A percentile compares a stretch with the other conserved stretches of the same genome.
These are phyloP conservation scores for Talaromyces sp. DNA, from an alignment of 2,329 filamentous ascomycete species.

Conservation along the genomic window DNA sequence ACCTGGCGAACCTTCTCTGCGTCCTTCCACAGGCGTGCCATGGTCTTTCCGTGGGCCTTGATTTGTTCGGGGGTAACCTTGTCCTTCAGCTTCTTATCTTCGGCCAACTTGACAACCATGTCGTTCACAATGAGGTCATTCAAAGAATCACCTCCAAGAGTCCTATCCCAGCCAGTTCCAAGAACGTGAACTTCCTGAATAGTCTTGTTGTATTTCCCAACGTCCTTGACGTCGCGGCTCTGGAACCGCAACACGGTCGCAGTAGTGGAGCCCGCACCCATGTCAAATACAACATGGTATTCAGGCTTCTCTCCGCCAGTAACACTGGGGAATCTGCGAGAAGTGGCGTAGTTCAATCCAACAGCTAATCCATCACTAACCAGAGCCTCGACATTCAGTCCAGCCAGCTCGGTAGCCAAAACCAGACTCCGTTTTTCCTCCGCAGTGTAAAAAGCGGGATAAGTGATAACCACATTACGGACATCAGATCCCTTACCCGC, in stretches of 20 bases:
- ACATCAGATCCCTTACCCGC: constrained; percentile 75
- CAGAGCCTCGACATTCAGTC: constrained; percentile 79
- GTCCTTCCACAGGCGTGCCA: constrained; percentile 91
- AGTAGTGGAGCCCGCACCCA: constrained; percentile 93
- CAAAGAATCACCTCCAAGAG: constrained; percentile 84
- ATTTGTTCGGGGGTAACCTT: constrained; percentile 49
- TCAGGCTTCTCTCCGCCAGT: constrained; percentile 84
- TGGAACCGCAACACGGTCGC: constrained; percentile 90
- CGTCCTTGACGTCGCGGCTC: constrained; percentile 83
- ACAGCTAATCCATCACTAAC: constrained; percentile 91
- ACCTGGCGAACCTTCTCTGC: constrained; percentile 85
- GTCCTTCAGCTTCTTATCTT: constrained; percentile 59
- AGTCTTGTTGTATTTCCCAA: constrained; percentile 93
- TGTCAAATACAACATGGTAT: constrained; percentile 92
- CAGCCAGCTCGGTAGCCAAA: constrained; percentile 82
- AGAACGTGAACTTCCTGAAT: constrained; percentile 91
- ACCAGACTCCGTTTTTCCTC: constrained; percentile 88
- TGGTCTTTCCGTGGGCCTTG: constrained; percentile 75
- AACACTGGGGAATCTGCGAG: constrained; percentile 82
- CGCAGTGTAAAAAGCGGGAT: constrained; percentile 85
- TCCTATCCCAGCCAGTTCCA: constrained; percentile 84
- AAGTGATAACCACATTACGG: constrained; percentile 81
- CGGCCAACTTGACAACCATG: constrained; percentile 79
- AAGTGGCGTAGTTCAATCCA: constrained; percentile 92
- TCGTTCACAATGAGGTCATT: constrained; percentile 88